A percentile compares a stretch with the other conserved stretches of the same genome.
phyloP scores from a whole-genome alignment of 768 basidiomycete species.

The Hygrocybe punicea region DNA sequence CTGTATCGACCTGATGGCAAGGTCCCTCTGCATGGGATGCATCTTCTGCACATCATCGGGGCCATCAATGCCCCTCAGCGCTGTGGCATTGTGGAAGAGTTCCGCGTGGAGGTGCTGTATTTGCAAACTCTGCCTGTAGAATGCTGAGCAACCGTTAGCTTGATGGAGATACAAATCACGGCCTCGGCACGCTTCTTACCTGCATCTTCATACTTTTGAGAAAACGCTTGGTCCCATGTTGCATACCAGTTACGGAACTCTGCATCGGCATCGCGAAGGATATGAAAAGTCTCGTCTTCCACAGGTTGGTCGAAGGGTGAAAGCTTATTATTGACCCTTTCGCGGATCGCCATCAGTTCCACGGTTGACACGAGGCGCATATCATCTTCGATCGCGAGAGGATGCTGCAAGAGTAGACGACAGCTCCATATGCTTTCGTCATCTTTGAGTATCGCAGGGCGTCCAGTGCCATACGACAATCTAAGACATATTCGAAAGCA shows the following conservation, averaged over 20 bases:
- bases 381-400: constrained; percentile 86
- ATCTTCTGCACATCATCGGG: constrained; percentile 85
- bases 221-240: constrained; percentile 76
- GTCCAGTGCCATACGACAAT: constrained; percentile 91
- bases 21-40: constrained; percentile 69
- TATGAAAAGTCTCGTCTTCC: constrained; percentile 62
- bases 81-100: constrained; percentile 80
- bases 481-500: constrained; percentile 37
- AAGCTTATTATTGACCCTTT: constrained; percentile 78
- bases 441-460: constrained; percentile 87
- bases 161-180: neutral
- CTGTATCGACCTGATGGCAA: constrained; percentile 79
- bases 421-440: constrained; percentile 88
- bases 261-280: constrained; percentile 67
- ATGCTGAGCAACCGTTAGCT: constrained; percentile 42
- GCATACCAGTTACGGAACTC: constrained; percentile 83
- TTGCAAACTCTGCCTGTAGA: constrained; percentile 84
- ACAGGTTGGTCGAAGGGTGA: constrained; percentile 78
- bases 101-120: constrained; percentile 88
- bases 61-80: constrained; percentile 75
- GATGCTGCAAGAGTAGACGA: constrained; percentile 77
- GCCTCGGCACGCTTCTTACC: constrained; percentile 43
- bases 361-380: constrained; percentile 94
- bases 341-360: constrained; percentile 86
- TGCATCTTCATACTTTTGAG: constrained; percentile 78